These are phyloP conservation scores for Paragyromitra xinjiangensis DNA, from an alignment of 495 filamentous ascomycete genomes.

Conservation along the genomic window DNA sequence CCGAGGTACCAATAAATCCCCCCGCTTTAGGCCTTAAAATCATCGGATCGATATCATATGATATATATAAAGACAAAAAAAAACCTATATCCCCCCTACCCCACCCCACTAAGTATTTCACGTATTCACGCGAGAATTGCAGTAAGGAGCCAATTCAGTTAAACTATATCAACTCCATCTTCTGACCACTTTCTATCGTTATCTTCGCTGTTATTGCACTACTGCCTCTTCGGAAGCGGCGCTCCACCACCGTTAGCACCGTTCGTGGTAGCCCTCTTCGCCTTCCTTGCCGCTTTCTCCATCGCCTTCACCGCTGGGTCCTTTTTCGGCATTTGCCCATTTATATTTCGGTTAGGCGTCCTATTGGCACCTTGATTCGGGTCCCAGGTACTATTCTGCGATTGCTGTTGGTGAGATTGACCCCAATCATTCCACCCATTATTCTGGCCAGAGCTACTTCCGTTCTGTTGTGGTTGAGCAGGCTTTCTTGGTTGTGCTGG, in stretches of 20 bases:
- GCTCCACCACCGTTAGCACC: slow-evolving; percentile 3
- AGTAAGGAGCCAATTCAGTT: neutral
- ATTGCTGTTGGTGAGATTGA: slow-evolving; percentile 2
- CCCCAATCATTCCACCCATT: slow-evolving; percentile 1
- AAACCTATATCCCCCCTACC: neutral
- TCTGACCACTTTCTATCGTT: neutral
- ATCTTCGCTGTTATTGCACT: too few relatives aligned
- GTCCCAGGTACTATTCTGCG: slow-evolving; percentile 8
- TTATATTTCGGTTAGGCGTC: neutral
- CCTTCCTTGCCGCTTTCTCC: neutral
- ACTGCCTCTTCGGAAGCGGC: neutral
- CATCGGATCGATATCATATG: slow-evolving; percentile 18
- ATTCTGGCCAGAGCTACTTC: neutral
- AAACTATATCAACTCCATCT: neutral
- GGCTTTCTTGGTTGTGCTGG: neutral
- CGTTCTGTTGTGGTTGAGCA: slow-evolving; percentile 8
- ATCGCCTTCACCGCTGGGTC: neutral
- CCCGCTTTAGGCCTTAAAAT: neutral
- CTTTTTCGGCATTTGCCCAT: slow-evolving; percentile 2
- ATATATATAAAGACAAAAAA: slow-evolving; percentile 6
- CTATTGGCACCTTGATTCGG: slow-evolving; percentile 5
- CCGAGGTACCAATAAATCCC: neutral
- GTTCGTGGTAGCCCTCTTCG: neutral
- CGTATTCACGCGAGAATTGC: neutral
- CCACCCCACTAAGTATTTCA: neutral